Evolutionary conservation across 2,329 filamentous ascomycete genomes (phyloP), one percentile per base, ranked within the genome.

Genomic region (Fusarium xyrophilum): DNA sequence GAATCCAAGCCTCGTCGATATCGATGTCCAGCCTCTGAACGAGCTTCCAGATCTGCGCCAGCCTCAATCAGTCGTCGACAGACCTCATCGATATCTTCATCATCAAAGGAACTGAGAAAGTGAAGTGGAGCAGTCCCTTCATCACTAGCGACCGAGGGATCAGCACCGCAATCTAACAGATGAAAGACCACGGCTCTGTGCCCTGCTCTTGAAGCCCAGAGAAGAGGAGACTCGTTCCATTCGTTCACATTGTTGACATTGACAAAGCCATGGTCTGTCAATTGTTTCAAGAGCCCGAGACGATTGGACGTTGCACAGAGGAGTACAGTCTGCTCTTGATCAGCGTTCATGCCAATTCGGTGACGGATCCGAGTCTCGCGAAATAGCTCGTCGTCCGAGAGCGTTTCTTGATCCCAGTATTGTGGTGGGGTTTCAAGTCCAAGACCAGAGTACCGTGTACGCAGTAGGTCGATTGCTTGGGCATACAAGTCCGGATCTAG

Each of bases 31-130:
- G 30, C 12, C 11, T 48, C 35, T 0, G 46, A 35, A 15, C 46
- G 46, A 6, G 46, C 30, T 11, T 48, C 46, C 2, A 48, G 7
- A 0, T 15, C 8, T 14, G 21, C 12, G n/a, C 30, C 46, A 8
- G 30, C 6, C 8, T 35, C 17, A 4, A 25, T 15, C 12, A 48
- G 6, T 3, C 46, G 46, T 7, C 17, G 21, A 23, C 46, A 48
- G 1, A 25, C 30, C 2, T 35, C 30, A 2, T 2, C 2, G 6
- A 48, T 3, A 25, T 33, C 21, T 0, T 1, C 5, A 0, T 48
- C 30, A 3, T 48, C 12, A 5, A 48, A 48, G 0, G 46, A 48
- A 12, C 30, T 35, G 4, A 48, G 46, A 14, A 48, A 48, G 4
- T 48, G 46, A 11, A 48, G 46, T 3, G 30, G 30, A 1, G 17